These are phyloP conservation scores for Dalbergia cultrata DNA, from an alignment of 306 rosid species.

Conservation along the genomic window DNA sequence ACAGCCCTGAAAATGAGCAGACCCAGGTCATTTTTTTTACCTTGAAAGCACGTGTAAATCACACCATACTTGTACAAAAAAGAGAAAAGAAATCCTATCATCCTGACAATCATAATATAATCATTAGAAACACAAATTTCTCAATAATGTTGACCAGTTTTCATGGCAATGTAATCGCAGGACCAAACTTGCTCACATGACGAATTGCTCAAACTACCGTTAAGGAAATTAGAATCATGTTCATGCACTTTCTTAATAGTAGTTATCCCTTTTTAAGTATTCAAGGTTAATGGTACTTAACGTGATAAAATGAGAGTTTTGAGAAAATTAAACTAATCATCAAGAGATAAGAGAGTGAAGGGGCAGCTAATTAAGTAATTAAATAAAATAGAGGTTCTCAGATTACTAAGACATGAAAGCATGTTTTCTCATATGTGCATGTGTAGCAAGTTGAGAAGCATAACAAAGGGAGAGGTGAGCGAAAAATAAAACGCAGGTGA, in stretches of 20 bases:
- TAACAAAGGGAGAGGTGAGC: not conserved
- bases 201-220: not conserved
- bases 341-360: not conserved
- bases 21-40: not conserved
- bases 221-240: not conserved
- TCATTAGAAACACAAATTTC: not conserved
- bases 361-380: not conserved
- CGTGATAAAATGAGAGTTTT: slow-evolving; percentile 16
- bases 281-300: not conserved
- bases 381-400: slow-evolving; percentile 17
- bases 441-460: slow-evolving; percentile 20
- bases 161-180: not conserved
- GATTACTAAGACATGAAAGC: slow-evolving; percentile 13
- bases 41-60: no score
- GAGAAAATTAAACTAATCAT: slow-evolving; percentile 14
- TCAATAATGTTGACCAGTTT: not conserved
- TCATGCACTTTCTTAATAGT: slow-evolving; percentile 2
- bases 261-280: not conserved
- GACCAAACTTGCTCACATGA: not conserved
- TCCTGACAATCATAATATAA: not conserved
- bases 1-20: slow-evolving; percentile 73
- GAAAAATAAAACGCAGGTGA: no score
- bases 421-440: not conserved
- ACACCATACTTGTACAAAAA: no score
- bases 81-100: no score